Base-by-base conservation (phyloP, 768 basidiomycete genomes). In the Hydnum rufescens region DNA sequence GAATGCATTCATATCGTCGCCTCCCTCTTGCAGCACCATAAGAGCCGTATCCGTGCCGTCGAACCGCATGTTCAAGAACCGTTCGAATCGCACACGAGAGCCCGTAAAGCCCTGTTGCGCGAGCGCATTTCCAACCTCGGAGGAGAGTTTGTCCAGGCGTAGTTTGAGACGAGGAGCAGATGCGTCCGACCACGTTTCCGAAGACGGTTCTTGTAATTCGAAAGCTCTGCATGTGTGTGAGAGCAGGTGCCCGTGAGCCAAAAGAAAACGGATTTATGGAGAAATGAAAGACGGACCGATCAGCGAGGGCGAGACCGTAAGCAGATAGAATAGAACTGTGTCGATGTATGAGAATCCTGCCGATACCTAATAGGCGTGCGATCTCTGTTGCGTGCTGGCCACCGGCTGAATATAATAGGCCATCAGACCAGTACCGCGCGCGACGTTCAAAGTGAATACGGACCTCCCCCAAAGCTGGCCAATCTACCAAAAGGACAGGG, bases 351-450 rank as follows among this genome's bases (percentile, higher is more conserved):
- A 93, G 66, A 58, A 93, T 80, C 4, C 78, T 86, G 61, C 78
- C 80, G 59, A 95, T 93, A 3, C 88, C 88, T 3, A 96, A 70
- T 4, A 86, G 70, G 23, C 73, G 70, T 0, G 89, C 92, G 48
- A 93, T 90, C 62, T 90, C 89, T 70, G 86, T 89, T 6, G 88
- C 90, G 56, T 90, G 88, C 58, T 90, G 89, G 2, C 87, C 87
- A 3, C 88, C 86, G 5, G 85, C 36, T 39, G 36, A 39, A 22
- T 13, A 13, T 39, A 22, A 39, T 13, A 39, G 22, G 36, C 22
- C 13, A 13, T 13, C 36, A 13, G n/a, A n/a, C n/a, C n/a, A n/a
- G n/a, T n/a, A n/a, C n/a, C n/a, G n/a, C n/a, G n/a, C n/a, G n/a
- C n/a, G n/a, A n/a, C 36, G 36, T 39, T 39, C 13, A 22, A 22